Base-by-base conservation (phyloP, 1,284 basidiomycete species). In the Cryptococcus amylolentus region DNA sequence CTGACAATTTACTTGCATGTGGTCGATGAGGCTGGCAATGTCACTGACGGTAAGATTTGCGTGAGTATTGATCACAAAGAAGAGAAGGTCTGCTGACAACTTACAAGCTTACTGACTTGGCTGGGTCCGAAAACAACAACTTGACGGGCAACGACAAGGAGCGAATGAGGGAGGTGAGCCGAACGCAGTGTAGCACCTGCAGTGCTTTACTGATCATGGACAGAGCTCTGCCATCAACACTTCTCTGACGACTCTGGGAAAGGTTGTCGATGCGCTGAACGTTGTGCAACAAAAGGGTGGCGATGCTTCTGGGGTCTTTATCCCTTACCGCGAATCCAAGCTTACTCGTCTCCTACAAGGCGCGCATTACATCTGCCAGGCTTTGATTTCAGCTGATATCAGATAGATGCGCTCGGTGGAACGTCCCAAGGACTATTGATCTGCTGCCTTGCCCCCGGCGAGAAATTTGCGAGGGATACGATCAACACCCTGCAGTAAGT, bases 91-190 rank as follows among this genome's bases (percentile, higher is more conserved):
- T 13, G 44, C 14, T 35, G 48, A 51, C 47, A 23, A 37, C 28
- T 8, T 28, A 5, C 23, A 38, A 68, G 68, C 81, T 91, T 3
- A 88, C 91, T 12, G 89, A 92, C 75, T 81, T 92, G 16, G 89
- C 90, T 13, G 90, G 89, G 12, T 89, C 87, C 0, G 89, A 92
- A 77, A 91, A 91, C 67, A 91, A 91, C 72, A 91, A 89, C 73
- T 79, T 87, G 41, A 91, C 89, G 2, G 89, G 89, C 8, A 91
- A 91, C 62, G 87, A 91, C 67, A 77, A 83, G 2, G 84, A 82
- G 14, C 83, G 90, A 2, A 89, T 91, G 86, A 84, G 59, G 49
- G 71, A 73, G 55, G 71, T 71, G 26, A 56, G 67, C 16, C 20
- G 23, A 23, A 23, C 20, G 13, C 28, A 16, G 13, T n/a, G 14